Evolutionary conservation across 1,284 basidiomycete genomes (phyloP), one percentile per base, ranked within the genome.

Genomic region (Pseudozyma tsukubaensis): DNA sequence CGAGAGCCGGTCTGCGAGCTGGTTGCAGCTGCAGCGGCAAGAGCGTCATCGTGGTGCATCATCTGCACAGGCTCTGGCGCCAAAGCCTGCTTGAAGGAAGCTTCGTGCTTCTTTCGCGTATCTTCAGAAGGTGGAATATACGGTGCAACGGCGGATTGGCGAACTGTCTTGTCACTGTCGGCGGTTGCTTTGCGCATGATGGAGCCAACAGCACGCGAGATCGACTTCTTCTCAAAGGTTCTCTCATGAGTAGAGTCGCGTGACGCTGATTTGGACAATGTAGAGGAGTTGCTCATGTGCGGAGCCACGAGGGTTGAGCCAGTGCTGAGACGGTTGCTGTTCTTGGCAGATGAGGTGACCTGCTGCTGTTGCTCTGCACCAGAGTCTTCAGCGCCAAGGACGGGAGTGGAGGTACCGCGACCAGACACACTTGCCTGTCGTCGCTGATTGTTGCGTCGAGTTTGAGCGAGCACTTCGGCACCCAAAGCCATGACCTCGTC

Each of bases 401-500:
- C 7, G 7, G 62, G 62, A 4, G 59, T 44, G 13, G 51, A 21
- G 39, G 52, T 18, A n/a, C 40, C 52, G 5, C 62, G 67, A 16
- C 35, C 45, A 11, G 63, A 50, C 5, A 43, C 19, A 47, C 62
- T 75, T 3, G 59, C 66, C 40, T 70, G 64, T 43, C 65, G 56
- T 50, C 72, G 66, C 37, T 74, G 72, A 14, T 68, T 70, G 45
- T 79, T 75, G 53, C 67, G 64, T 18, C 74, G 78, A 3, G 72
- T 74, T 50, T 76, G 71, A 0, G 74, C 72, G 1, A 83, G 65
- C 14, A 77, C 80, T 40, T 81, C 79, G n/a, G 66, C 77, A 24
- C 82, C 81, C 14, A 83, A 69, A 34, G 81, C 82, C 4, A 62
- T 65, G 12, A 83, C 80, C 49, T 83, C 81, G 40, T 76, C 67